Conservation (phyloP, 306 rosid genomes). For the Cucumis melo region DNA sequence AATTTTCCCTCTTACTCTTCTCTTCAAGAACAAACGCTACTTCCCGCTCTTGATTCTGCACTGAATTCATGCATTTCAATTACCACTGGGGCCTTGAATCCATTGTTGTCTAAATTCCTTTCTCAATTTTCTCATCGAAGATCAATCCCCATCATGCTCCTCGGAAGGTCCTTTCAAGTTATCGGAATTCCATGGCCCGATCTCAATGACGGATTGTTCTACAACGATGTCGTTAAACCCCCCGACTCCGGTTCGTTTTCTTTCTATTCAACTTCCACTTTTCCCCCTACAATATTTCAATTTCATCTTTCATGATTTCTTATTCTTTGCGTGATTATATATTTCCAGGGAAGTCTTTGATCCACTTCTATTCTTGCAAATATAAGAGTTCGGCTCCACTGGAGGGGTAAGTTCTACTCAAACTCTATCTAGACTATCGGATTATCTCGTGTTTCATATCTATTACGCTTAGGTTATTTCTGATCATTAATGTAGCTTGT, state of each 20-base stretch:
- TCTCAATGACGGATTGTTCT: slow-evolving; percentile 67
- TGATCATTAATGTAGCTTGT: not conserved
- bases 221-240: slow-evolving; percentile 59
- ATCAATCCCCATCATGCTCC: not conserved
- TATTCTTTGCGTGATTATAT: not conserved
- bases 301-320: not conserved
- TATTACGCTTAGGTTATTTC: not conserved
- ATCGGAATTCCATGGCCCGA: slow-evolving; percentile 66
- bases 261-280: not conserved
- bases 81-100: not conserved
- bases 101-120: not conserved
- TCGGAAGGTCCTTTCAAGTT: not conserved
- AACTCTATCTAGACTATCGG: not conserved
- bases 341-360: slow-evolving; percentile 38
- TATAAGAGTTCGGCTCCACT: slow-evolving; percentile 73
- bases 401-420: slow-evolving; percentile 39
- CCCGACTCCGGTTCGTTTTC: slow-evolving; percentile 44
- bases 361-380: slow-evolving; percentile 61
- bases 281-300: not conserved
- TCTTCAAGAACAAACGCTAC: not conserved
- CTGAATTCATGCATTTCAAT: slow-evolving; percentile 2
- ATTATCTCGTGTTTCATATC: not conserved
- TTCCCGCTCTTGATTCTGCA: not conserved
- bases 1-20: not conserved
- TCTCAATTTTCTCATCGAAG: not conserved